Base-by-base conservation (phyloP, 1,139 yeast species). In the Candida glucosophila region DNA sequence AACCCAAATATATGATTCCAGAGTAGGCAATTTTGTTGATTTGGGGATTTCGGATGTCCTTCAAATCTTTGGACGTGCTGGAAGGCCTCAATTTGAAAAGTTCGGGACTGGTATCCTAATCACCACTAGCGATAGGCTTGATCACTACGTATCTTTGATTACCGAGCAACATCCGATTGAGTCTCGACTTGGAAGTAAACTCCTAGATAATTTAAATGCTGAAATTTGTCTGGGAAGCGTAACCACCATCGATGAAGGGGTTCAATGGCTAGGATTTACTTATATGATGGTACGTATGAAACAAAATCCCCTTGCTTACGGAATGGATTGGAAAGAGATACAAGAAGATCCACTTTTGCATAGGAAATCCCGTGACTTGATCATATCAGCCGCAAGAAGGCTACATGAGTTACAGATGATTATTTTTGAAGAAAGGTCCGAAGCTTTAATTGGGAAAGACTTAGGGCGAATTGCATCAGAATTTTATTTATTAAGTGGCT, bases 61-160 rank as follows among this genome's bases (percentile, higher is more conserved):
- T 34, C 99, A 92, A 57, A 92, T 92, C 41, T 90, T 92, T 58
- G 99, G 99, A 41, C 82, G 99, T 60, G 98, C 98, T 20, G 99
- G 99, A 56, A 76, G 99, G 57, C 99, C 99, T 1, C 98, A 93
- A 41, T 92, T 75, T 53, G 95, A 92, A 43, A 73, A 73, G 31
- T 79, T 70, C 46, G 99, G 98, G 62, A 82, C 90, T 2, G 97
- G 97, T 59, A 77, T 86, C 20, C 60, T 92, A 28, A 76, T 92
- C 48, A 90, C 98, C 1, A 68, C 94, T 0, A 67, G 72, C 34
- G 97, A 88, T 44, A 64, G 73, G 29, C 55, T 92, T 15, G 94
- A 86, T 39, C 95, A 85, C 43, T 92, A 90, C 44, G 71, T 92
- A 14, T 75, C 93, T 0, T 64, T 88, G 18, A 70, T 92, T 16